Evolutionary conservation across 164 flowering plant species (phyloP), one percentile per base, ranked within the genome.

Genomic region (Magnolia sinica): DNA sequence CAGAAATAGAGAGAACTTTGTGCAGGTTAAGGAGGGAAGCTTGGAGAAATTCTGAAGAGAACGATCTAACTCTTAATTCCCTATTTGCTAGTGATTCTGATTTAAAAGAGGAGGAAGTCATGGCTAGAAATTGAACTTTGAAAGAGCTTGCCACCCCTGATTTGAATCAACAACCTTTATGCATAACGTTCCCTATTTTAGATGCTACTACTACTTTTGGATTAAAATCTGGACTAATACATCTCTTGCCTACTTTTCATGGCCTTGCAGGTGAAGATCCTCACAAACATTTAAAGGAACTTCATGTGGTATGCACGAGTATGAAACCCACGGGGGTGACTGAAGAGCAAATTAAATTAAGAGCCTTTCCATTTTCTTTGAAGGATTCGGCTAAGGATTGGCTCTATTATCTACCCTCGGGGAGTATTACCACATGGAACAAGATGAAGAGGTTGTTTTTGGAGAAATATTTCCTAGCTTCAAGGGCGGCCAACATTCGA

Each of bases 261-360:
- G 66, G 24, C 19, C 24, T 64, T 64, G n/a, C 27, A 64, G 24
- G 66, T 64, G 66, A 64, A 64, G 66, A 64, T 64, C 66, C 66
- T 7, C n/a, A 64, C 22, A 64, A 64, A 0, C 24, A 64, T 64
- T 22, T 64, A 64, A 64, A 64, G 66, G 66, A 64, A n/a, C 20
- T 64, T 16, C 66, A 64, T 64, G 18, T n/a, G 20, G 20, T 27
- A 27, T 27, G 29, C 29, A 27, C 2, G 29, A 27, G 29, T 27
- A 27, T 27, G 29, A 27, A 27, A 22, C 24, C 66, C n/a, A 14
- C 18, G 7, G 66, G 66, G n/a, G 7, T 27, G 29, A 27, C 2
- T 27, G 29, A 27, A 27, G 29, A 27, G 29, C 29, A 27, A 27
- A 27, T 27, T 64, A 20, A 64, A 22, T 8, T 64, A 13, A 64